Conservation (phyloP, 148 eudicot species). For the Fagopyrum tataricum region DNA sequence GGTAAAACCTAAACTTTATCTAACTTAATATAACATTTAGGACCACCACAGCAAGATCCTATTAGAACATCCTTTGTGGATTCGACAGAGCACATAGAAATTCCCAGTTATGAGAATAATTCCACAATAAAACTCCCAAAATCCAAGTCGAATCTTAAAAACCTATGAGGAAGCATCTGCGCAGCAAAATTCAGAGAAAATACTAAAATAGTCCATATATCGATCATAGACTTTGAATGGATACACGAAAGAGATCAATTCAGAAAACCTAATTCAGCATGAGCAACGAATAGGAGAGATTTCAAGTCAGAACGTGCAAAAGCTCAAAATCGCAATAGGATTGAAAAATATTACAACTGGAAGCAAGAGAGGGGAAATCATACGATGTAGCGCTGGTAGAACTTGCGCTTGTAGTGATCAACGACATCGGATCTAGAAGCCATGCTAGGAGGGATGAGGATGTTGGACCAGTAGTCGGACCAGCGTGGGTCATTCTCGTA, state of each 20-base stretch:
- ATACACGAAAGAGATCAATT: neutral
- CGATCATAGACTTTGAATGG: neutral
- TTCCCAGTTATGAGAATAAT: neutral
- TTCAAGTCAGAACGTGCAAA: neutral
- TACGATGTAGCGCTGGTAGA: slow-evolving; percentile 95
- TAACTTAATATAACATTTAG: neutral
- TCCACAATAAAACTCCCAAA: neutral
- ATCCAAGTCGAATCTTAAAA: neutral
- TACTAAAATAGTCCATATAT: neutral
- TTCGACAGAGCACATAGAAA: neutral
- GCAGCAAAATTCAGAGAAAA: neutral
- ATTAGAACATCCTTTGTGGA: neutral
- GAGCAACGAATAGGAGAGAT: neutral
- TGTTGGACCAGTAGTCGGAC: slow-evolving; percentile 93
- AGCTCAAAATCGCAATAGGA: neutral
- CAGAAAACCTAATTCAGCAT: slow-evolving; percentile 6
- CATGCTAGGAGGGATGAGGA: slow-evolving; percentile 88
- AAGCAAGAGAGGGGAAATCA: slow-evolving; percentile 10
- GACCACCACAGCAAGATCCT: neutral
- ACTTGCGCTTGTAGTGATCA: slow-evolving; percentile 84
- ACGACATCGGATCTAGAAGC: slow-evolving; percentile 69
- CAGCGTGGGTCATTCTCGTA: slow-evolving; percentile 81
- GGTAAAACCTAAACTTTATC: neutral
- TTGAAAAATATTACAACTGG: neutral
- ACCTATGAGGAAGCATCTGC: neutral